Conservation (phyloP, 805 yeast genomes). For the Candida bentonensis region DNA sequence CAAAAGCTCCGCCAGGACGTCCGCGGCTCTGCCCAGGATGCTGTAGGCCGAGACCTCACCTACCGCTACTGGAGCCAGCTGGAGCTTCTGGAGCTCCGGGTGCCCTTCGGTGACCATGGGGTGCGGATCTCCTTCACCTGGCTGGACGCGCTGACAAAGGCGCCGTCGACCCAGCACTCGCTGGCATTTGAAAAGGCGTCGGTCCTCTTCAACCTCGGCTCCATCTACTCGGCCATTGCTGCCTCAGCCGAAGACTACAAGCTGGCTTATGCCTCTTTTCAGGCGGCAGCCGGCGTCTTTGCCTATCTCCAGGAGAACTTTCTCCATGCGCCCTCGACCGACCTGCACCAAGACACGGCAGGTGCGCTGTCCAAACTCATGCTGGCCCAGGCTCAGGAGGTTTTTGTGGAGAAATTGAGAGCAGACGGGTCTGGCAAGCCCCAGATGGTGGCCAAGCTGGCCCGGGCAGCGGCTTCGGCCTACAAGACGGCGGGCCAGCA, state of each 20-base stretch:
- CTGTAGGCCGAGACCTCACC: constrained; percentile 37
- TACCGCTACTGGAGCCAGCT: constrained; percentile 68
- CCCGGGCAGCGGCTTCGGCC: constrained; percentile 43
- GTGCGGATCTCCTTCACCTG: constrained; percentile 56
- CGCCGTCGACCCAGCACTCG: constrained; percentile 50
- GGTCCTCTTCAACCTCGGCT: constrained; percentile 63
- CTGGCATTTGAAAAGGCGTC: constrained; percentile 85
- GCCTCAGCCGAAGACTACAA: constrained; percentile 33
- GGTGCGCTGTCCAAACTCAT: constrained; percentile 48
- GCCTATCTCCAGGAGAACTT: constrained; percentile 64
- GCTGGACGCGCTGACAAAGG: constrained; percentile 50
- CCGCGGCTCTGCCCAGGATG: constrained; percentile 31
- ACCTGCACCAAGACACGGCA: constrained; percentile 55
- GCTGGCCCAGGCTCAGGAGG: constrained; percentile 84
- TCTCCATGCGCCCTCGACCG: constrained; percentile 76
- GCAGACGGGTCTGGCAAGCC: constrained; percentile 34
- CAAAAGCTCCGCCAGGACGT: constrained; percentile 48
- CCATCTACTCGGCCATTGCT: constrained; percentile 38
- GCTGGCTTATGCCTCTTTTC: constrained; percentile 43
- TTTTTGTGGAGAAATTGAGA: constrained; percentile 52
- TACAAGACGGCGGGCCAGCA: constrained; percentile 40
- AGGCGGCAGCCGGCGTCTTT: constrained; percentile 68
- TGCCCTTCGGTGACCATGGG: constrained; percentile 49
- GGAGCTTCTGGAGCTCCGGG: constrained; percentile 62
- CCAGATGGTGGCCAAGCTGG: constrained; percentile 60